These are phyloP conservation scores for Micractinium sp. DNA, from an alignment of 139 green algal species.

Conservation along the genomic window DNA sequence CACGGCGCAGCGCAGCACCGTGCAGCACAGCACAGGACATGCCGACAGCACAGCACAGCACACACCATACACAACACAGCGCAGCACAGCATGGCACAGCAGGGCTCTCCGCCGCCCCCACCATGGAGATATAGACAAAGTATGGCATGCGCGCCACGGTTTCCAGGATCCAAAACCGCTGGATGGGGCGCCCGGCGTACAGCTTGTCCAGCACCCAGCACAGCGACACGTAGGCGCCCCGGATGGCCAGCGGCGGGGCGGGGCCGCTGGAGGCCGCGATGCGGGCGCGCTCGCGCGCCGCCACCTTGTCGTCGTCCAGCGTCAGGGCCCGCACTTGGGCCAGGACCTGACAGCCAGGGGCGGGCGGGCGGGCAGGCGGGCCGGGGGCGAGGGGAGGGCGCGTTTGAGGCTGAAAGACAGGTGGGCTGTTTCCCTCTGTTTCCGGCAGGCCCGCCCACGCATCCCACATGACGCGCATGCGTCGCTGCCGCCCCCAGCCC, in stretches of 20 bases:
- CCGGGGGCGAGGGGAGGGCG: background rate
- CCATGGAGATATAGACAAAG: conserved; percentile 94
- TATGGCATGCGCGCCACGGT: conserved; percentile 95
- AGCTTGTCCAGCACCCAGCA: conserved; percentile 72
- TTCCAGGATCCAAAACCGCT: conserved; percentile 94
- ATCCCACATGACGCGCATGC: background rate
- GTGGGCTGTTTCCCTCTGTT: too few species aligned
- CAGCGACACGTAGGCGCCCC: conserved; percentile 64
- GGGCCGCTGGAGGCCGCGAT: conserved; percentile 24
- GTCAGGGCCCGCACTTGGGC: conserved; percentile 60
- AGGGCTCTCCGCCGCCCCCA: background rate
- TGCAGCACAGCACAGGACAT: too few species aligned
- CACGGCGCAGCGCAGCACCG: background rate
- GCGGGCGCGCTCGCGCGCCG: conserved; percentile 72
- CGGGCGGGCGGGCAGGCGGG: background rate
- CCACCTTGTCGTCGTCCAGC: conserved; percentile 84
- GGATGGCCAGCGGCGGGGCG: conserved; percentile 47
- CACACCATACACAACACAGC: too few species aligned
- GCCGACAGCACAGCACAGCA: background rate
- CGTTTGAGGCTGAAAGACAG: background rate
- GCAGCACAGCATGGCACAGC: too few species aligned
- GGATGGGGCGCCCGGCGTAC: conserved; percentile 80
- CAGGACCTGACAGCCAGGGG: conserved; percentile 42
- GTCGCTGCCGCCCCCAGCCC: too few species aligned
- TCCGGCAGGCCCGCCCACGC: too few species aligned